Base-by-base conservation (phyloP, 1,284 basidiomycete species). In the Melampsora larici-populina region DNA sequence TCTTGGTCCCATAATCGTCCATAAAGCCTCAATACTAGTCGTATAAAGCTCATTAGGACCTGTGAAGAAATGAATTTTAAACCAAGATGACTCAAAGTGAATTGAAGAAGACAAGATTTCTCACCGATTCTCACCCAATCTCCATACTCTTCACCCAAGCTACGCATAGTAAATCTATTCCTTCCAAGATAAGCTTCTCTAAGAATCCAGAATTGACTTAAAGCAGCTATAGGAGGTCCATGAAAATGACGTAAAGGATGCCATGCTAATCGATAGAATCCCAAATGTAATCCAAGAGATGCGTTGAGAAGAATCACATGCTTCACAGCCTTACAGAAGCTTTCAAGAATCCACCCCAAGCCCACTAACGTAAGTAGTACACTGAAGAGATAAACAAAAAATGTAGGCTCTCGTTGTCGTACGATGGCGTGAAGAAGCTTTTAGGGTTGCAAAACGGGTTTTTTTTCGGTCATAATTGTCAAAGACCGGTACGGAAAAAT, bases 81-180 rank as follows among this genome's bases (percentile, higher is more conserved):
- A 36, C 26, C 17, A 31, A 36, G 40, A 4, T 15, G 15, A 40
- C 18, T 55, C 21, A 36, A 1, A 6, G 58, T n/a, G 13, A 46
- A 46, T 46, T 5, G n/a, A 46, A 46, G 43, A 46, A 46, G 15
- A 46, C 1, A 17, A 17, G 13, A 11, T n/a, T 60, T 24, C 58
- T 60, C n/a, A 72, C 70, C 70, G 11, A 72, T 72, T 63, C 70
- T 51, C 58, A 72, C 70, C 70, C 70, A 72, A 60, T 72, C 70
- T 8, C 70, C 70, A 72, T 72, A 72, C 58, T 64, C 63, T 72
- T 63, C 58, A 49, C 58, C 58, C 60, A 72, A 64, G 9, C 33
- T 43, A 26, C 29, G 40, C 70, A 72, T 72, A 15, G 70, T 72
- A 72, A 72, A 64, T 29, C 70, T 55, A 46, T 24, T 63, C 17